Evolutionary conservation across 1,139 yeast genomes (phyloP), one percentile per base, ranked within the genome.

Genomic region (Protomyces inundatus): DNA sequence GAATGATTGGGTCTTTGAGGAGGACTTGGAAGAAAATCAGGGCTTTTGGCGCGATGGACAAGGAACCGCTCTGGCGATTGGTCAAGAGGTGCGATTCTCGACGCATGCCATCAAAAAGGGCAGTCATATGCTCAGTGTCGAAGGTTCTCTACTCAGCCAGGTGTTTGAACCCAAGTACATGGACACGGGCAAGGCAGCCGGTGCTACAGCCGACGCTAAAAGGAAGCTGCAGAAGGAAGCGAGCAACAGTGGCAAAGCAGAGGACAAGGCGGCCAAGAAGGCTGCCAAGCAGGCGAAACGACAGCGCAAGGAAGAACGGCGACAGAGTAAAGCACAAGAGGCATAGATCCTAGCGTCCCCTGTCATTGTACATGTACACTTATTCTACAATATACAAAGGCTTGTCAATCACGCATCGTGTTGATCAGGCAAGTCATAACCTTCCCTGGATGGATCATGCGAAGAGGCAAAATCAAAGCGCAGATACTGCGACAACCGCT

Each of bases 1-100:
- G 16, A 77, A 78, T 51, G 82, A 80, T 61, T 93, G 98, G 98
- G 78, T 79, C 42, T 93, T 91, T 75, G 81, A 87, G 32, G 93
- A 95, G 57, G 95, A 90, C 71, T 84, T 80, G 34, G 90, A 86
- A 69, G 89, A 85, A 62, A 69, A 73, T 5, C 61, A 64, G 12
- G 67, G 66, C 6, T 53, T 46, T 14, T 64, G 66, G 66, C 46
- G 50, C 14, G 59, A 61, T 46, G 55, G 50, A 16, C 45, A 55
- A 10, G 63, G 66, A 16, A 42, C 48, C 1, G 35, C 40, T 5
- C 35, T 58, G 7, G 30, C 53, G 3, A 52, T 58, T n/a, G 53
- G 54, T n/a, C 56, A 52, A 14, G 32, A 32, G 14, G 51, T 58
- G 33, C 46, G 48, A 34, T 52, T 58, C 42, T 36, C 35, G 51